Conservation (phyloP, 2,329 filamentous ascomycete species). For the Myriangium duriaei region DNA sequence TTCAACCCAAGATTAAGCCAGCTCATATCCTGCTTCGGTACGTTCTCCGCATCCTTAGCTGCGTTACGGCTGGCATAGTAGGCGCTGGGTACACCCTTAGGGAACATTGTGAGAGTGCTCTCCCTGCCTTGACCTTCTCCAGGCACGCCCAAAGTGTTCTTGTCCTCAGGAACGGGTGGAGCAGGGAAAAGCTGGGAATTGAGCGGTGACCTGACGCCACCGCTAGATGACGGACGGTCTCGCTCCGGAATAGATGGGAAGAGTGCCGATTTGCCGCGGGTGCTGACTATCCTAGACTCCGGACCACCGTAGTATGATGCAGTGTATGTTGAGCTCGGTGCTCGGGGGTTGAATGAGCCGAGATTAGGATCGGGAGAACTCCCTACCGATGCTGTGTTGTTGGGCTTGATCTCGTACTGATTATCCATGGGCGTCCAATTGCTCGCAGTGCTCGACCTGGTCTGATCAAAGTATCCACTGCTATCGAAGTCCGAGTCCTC, state of each 20-base stretch:
- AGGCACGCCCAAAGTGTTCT: constrained; percentile 16
- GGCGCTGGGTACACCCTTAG: constrained; percentile 21
- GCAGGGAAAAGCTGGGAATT: constrained; percentile 1
- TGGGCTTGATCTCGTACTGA: constrained; percentile 21
- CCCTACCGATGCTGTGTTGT: constrained; percentile 30
- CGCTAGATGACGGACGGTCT: constrained; percentile 15
- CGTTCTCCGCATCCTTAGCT: neutral
- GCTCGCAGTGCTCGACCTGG: constrained; percentile 17
- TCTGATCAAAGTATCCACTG: constrained; percentile 10
- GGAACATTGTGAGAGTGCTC: constrained; percentile 26
- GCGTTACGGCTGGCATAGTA: constrained; percentile 18
- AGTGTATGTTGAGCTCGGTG: constrained; percentile 9
- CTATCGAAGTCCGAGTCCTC: constrained; percentile 12
- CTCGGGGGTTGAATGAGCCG: constrained; percentile 4
- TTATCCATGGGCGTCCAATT: constrained; percentile 23
- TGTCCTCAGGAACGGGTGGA: constrained; percentile 13
- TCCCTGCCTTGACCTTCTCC: constrained; percentile 10
- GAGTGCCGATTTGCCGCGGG: constrained; percentile 41
- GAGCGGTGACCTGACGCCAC: constrained; percentile 1
- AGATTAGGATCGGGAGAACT: constrained; percentile 24
- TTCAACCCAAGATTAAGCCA: constrained; percentile 11
- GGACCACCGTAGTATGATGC: constrained; percentile 14
- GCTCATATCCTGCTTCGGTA: constrained; percentile 11
- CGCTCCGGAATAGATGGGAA: constrained; percentile 23
- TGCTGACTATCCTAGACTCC: constrained; percentile 20